Base-by-base conservation (phyloP, 1,139 yeast genomes). In the Debaryomyces fabryi region DNA sequence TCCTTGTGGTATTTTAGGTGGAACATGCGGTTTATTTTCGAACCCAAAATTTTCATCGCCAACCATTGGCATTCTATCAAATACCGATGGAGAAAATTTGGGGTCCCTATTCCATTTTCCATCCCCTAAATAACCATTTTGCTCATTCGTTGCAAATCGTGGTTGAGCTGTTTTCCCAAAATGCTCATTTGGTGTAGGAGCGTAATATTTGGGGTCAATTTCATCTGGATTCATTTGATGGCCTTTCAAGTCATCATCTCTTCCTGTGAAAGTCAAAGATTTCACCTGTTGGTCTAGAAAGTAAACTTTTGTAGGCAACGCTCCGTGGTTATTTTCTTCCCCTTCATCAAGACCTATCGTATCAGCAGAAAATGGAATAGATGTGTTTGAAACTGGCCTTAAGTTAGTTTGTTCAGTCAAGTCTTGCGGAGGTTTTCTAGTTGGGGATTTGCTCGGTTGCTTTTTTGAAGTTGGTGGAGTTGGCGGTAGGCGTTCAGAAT, bases 1-100 rank as follows among this genome's bases (percentile, higher is more conserved):
- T 0, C 85, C 85, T 34, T 67, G 58, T 0, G 85, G 85, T n/a
- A 79, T 72, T 58, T 79, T 79, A 2, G 83, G 83, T 2, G 85
- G 85, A 2, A 79, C 76, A 18, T 59, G 59, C 0, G 83, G 83
- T 44, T 76, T 72, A 39, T 60, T 60, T 39, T 62, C 66, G 38
- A 55, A 60, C 25, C 66, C 67, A 23, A 43, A 38, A 42, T 67
- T 67, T 40, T 65, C 71, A 44, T 64, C 65, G 40, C 60, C 59
- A 44, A 55, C 41, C 56, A 58, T 10, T 8, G 59, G 56, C 15
- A 64, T 59, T 49, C 69, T 52, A 49, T 68, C 71, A 52, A 75
- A 76, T 3, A 75, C 65, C 21, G 75, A 68, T 1, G 80, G 80
- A 2, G 78, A 72, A 48, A 74, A 74, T 46, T 63, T 64, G 29